Evolutionary conservation across 495 filamentous ascomycete genomes (phyloP).

Genomic region (Talaromyces adpressus): DNA sequence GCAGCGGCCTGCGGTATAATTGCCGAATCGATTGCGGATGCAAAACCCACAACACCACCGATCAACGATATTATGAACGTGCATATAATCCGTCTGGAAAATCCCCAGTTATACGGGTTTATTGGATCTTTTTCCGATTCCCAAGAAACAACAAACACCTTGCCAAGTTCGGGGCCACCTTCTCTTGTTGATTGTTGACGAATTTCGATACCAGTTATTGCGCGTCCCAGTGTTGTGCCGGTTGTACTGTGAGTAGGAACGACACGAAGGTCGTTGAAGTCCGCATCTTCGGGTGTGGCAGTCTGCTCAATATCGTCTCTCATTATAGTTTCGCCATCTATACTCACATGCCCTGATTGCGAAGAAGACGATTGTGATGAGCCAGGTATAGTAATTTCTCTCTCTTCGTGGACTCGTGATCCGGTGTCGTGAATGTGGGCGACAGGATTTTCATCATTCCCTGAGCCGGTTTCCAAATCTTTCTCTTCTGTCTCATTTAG

Average conservation of each 20-base stretch:
- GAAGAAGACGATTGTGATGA: conserved; percentile 1
- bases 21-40: conserved; percentile 44
- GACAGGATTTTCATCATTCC: neutral
- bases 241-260: conserved; percentile 16
- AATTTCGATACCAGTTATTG: conserved; percentile 33
- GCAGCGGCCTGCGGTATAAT: conserved; percentile 33
- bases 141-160: conserved; percentile 54
- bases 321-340: neutral
- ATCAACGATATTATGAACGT: conserved; percentile 46
- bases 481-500: neutral
- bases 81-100: conserved; percentile 27
- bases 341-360: neutral
- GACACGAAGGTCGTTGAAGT: conserved; percentile 4
- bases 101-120: conserved; percentile 51
- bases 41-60: conserved; percentile 42
- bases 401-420: neutral
- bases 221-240: conserved; percentile 23
- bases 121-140: conserved; percentile 44
- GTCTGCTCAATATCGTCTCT: conserved; percentile 7
- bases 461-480: neutral
- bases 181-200: conserved; percentile 20
- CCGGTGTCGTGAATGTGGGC: neutral
- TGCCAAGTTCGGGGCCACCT: conserved; percentile 16
- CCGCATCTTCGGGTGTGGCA: neutral
- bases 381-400: neutral